Evolutionary conservation across 805 yeast genomes (phyloP).

Genomic region (Saturnispora saitoi): DNA sequence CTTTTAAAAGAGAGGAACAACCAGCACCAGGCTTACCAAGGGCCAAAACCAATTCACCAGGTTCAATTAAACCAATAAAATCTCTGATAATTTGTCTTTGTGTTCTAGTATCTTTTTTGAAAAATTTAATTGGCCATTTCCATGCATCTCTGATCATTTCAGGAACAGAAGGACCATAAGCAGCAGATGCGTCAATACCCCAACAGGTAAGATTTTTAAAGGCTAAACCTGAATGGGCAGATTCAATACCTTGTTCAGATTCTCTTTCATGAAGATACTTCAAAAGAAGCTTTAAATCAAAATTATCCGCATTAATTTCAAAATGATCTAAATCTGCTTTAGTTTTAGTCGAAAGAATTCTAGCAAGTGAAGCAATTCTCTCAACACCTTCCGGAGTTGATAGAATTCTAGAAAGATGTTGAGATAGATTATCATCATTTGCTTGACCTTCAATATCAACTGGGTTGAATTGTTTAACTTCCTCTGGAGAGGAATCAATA

Average conservation of each 20-base stretch:
- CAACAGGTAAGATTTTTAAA: conserved; percentile 36
- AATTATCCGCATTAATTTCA: conserved; percentile 38
- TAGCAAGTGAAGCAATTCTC: conserved; percentile 40
- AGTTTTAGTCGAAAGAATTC: conserved; percentile 42
- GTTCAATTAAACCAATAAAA: conserved; percentile 34
- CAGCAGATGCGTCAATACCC: conserved; percentile 46
- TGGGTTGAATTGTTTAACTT: conserved; percentile 22
- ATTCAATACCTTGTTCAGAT: conserved; percentile 38
- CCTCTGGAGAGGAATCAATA: conserved; percentile 20
- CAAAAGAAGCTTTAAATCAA: conserved; percentile 36
- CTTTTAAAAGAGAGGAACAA: conserved; percentile 60
- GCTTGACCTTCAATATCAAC: conserved; percentile 21
- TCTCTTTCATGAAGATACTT: conserved; percentile 32
- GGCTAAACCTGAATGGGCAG: conserved; percentile 44
- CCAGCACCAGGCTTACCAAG: conserved; percentile 77
- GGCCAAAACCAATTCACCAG: conserved; percentile 66
- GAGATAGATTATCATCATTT: conserved; percentile 20
- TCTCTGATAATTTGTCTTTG: conserved; percentile 33
- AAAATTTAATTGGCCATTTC: conserved; percentile 24
- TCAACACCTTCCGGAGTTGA: conserved; percentile 23
- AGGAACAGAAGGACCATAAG: conserved; percentile 39
- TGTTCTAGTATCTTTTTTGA: conserved; percentile 28
- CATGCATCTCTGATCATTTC: conserved; percentile 32
- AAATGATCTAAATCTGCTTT: conserved; percentile 36
- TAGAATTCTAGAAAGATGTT: conserved; percentile 22